Evolutionary conservation across 108 stramenopile genomes (phyloP).

Genomic region (Aurantiochytrium sp.): DNA sequence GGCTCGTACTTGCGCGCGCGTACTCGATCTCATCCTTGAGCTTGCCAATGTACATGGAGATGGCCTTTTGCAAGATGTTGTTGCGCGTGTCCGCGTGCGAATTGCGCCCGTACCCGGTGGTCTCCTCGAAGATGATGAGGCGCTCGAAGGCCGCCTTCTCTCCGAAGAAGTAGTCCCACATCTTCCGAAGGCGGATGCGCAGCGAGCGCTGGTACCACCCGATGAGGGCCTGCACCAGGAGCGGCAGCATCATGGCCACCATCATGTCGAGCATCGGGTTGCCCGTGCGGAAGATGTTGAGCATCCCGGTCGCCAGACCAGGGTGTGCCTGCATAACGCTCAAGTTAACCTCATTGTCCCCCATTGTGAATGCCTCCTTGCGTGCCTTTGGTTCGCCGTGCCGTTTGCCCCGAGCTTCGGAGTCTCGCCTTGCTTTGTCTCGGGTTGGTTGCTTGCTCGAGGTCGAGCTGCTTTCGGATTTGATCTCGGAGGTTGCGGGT

Average conservation of each 20-base stretch:
- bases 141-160: background rate
- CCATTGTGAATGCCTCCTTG: too few relatives aligned
- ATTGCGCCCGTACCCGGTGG: background rate
- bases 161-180: background rate
- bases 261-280: constrained; percentile 4
- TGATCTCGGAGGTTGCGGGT: too few relatives aligned
- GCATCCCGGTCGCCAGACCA: background rate
- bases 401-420: too few relatives aligned
- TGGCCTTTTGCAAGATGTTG: constrained; percentile 53
- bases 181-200: background rate
- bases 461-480: too few relatives aligned
- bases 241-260: background rate
- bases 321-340: background rate
- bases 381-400: too few relatives aligned
- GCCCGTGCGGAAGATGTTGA: background rate
- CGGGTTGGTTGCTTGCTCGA: too few relatives aligned
- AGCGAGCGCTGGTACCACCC: background rate
- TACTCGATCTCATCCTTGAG: constrained; percentile 26
- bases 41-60: constrained; percentile 35
- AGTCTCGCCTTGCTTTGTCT: too few relatives aligned
- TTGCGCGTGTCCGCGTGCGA: constrained; percentile 34
- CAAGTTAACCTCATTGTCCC: background rate
- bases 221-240: background rate
- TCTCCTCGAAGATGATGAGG: background rate
- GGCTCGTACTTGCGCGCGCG: constrained; percentile 23